Base-by-base conservation (phyloP, 345 rosid species). In the Viola odorata region DNA sequence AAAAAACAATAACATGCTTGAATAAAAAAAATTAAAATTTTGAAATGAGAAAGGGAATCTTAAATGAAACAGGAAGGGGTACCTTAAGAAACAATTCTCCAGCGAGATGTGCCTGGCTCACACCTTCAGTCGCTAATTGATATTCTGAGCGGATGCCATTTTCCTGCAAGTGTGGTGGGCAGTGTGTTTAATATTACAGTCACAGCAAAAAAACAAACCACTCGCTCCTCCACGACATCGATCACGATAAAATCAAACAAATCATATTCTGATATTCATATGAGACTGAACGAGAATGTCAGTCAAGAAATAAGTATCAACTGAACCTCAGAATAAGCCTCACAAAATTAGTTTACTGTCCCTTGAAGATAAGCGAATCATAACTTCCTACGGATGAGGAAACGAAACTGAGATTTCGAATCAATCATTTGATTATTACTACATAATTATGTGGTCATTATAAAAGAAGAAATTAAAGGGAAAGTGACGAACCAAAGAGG, bases 1-100 rank as follows among this genome's bases (percentile, higher is more conserved):
- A 23, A 23, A 23, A 23, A 23, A 23, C 32, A 23, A n/a, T 42
- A 42, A 42, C 10, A 42, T 5, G 10, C 45, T 42, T 42, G 45
- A 42, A 42, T 42, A 5, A 5, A 5, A 42, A 5, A 5, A 42
- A 42, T 47, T 11, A 6, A 47, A 6, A 10, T 6, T 7, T 47
- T 47, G 12, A 47, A 7, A 11, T 3, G 10, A 6, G 7, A 7
- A 47, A 64, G 3, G 15, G 16, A 45, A 56, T 12, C 11, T 23
- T 45, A 12, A 14, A n/a, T n/a, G n/a, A n/a, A 23, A 39, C 4
- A 12, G 65, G 12, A 16, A 54, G n/a, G 49, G 49, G 2, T 45
- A 89, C 96, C 91, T 85, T 68, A 17, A 79, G 87, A 77, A 94
- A 87, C 5, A 65, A 77, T 45, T 84, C 77, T 61, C 85, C 96